Percentiles rank a stretch among this genome's conserved stretches.
Conservation (phyloP, 352 stramenopile genomes). For the Pythium periplocum region DNA sequence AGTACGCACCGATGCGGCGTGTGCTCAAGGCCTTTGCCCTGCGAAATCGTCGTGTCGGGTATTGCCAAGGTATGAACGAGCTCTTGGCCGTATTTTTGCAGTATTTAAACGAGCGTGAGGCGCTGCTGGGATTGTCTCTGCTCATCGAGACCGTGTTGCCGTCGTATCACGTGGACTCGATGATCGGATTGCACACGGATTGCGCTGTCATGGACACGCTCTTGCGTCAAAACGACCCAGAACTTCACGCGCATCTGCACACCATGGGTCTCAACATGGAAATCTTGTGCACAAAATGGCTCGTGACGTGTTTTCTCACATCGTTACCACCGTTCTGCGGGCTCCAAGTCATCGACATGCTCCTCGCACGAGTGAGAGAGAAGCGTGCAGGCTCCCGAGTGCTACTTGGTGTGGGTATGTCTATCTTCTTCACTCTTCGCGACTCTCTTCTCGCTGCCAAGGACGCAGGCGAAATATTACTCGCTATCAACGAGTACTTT, state of each 20-base stretch:
- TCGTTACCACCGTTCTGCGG: slow-evolving; percentile 62
- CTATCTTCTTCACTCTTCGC: slow-evolving; percentile 70
- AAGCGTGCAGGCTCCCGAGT: slow-evolving; percentile 66
- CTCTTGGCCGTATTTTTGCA: slow-evolving; percentile 68
- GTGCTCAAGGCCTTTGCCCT: slow-evolving; percentile 71
- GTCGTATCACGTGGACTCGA: slow-evolving; percentile 78
- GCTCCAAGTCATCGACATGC: slow-evolving; percentile 78
- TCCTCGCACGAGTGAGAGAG: slow-evolving; percentile 53
- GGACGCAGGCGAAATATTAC: slow-evolving; percentile 72
- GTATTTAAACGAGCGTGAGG: slow-evolving; percentile 58
- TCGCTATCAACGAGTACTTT: slow-evolving; percentile 79
- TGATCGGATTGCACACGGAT: slow-evolving; percentile 81
- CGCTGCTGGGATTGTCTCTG: slow-evolving; percentile 53
- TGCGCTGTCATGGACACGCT: slow-evolving; percentile 80
- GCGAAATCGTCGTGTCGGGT: slow-evolving; percentile 70
- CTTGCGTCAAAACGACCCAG: slow-evolving; percentile 67
- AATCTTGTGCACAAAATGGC: slow-evolving; percentile 85
- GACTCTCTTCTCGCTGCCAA: slow-evolving; percentile 54
- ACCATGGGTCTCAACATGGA: slow-evolving; percentile 84
- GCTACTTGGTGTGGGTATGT: slow-evolving; percentile 65
- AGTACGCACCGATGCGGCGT: slow-evolving; percentile 52
- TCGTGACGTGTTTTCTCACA: slow-evolving; percentile 84
- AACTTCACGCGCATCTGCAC: slow-evolving; percentile 63
- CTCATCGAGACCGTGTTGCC: slow-evolving; percentile 73
- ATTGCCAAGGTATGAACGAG: slow-evolving; percentile 87